Conservation (phyloP, 768 basidiomycete species). For the Termitomyces sp. region DNA sequence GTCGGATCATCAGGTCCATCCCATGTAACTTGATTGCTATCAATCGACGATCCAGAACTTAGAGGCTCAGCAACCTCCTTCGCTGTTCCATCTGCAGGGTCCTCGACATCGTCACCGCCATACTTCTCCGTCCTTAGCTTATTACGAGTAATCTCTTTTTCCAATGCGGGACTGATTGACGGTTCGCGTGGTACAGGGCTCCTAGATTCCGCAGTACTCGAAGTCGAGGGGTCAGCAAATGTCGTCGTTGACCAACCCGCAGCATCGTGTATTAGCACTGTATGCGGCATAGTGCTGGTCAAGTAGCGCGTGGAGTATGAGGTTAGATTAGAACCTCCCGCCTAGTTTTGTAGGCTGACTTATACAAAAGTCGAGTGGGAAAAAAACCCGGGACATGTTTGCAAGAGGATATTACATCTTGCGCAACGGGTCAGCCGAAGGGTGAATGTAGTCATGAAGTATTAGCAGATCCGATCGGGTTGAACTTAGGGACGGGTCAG, state of each 20-base stretch:
- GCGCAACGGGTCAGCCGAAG: neutral
- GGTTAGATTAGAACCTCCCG: neutral
- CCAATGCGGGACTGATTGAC: conserved; percentile 8
- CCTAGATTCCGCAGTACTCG: neutral
- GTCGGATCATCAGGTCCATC: conserved; percentile 47
- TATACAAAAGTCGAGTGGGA: neutral
- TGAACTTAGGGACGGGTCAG: neutral
- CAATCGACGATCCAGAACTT: conserved; percentile 15
- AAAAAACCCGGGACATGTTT: neutral
- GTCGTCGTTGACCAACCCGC: conserved; percentile 9
- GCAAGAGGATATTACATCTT: neutral
- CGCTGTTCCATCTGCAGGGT: conserved; percentile 11
- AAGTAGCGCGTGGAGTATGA: neutral
- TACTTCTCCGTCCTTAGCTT: conserved; percentile 23
- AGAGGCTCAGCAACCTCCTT: conserved; percentile 9
- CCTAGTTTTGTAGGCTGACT: neutral
- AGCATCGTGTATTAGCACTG: neutral
- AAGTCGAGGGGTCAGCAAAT: neutral
- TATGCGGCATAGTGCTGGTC: conserved; percentile 1
- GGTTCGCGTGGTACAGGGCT: neutral
- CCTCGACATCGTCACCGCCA: conserved; percentile 25
- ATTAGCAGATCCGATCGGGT: neutral
- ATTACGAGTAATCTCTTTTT: conserved; percentile 17
- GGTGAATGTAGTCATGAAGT: neutral
- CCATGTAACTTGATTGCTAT: conserved; percentile 41